Evolutionary conservation across 2,329 filamentous ascomycete species (phyloP).

Genomic region (Ilyonectria destructans): DNA sequence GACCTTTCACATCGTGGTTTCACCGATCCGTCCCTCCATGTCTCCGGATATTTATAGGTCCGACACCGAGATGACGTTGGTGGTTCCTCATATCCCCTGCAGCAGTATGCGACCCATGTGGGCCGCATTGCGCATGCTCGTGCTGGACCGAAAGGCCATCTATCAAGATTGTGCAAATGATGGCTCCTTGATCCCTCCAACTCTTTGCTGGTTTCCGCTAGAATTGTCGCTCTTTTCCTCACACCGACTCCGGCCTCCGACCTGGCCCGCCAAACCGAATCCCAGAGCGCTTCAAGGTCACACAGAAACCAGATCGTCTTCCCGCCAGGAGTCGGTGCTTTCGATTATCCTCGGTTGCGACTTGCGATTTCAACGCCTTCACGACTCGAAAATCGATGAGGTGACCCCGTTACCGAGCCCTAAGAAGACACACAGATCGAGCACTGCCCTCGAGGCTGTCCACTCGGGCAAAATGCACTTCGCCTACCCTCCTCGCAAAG

Average conservation of each 20-base stretch:
- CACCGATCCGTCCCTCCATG: not conserved
- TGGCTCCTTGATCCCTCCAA: constrained; percentile 34
- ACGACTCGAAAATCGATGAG: constrained; percentile 8
- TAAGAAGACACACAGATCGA: constrained; percentile 11
- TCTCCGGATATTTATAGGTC: constrained; percentile 43
- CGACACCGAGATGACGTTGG: constrained; percentile 48
- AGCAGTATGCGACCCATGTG: constrained; percentile 38
- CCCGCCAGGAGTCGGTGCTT: constrained; percentile 24
- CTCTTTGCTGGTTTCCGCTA: constrained; percentile 23
- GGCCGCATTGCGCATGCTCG: constrained; percentile 42
- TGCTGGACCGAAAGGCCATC: constrained; percentile 44
- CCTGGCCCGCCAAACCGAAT: not conserved
- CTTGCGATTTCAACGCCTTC: constrained; percentile 9
- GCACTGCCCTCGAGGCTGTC: not conserved
- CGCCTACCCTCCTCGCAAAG: constrained; percentile 89
- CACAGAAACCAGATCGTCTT: constrained; percentile 29
- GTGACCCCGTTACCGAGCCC: constrained; percentile 1
- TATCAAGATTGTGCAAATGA: constrained; percentile 37
- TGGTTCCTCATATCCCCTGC: constrained; percentile 36
- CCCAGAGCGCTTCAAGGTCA: constrained; percentile 28
- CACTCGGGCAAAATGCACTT: constrained; percentile 80
- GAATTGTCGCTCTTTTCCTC: constrained; percentile 38
- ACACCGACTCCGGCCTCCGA: not conserved
- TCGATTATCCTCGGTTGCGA: constrained; percentile 28
- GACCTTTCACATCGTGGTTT: constrained; percentile 5